Base-by-base conservation (phyloP, 2,329 filamentous ascomycete species). In the Diaporthe sp. region DNA sequence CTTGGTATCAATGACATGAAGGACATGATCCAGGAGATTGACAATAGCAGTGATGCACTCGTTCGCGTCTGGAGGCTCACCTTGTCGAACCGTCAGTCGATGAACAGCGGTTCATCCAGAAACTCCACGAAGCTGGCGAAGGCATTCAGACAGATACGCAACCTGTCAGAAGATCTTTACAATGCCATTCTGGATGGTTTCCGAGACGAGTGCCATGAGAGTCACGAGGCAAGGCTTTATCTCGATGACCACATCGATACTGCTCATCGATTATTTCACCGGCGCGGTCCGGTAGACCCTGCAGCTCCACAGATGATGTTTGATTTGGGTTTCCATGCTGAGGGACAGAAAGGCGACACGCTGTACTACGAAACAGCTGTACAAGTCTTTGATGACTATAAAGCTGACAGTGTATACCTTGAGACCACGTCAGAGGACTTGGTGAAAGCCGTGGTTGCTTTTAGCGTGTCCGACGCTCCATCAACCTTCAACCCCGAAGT, bases 281-380 rank as follows among this genome's bases (percentile, higher is more conserved):
- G 61, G 28, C 39, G 67, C 1, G 1, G 28, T 44, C 2, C 34
- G 9, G 51, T 39, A 39, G 39, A 20, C 15, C 10, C 37, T 22
- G 31, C 25, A 17, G 44, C 25, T 31, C 72, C 60, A 9, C 60
- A 7, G 37, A 55, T 72, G 39, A 47, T 63, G 5, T 72, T 72
- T 25, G 42, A 72, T 51, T 42, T 74, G 20, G 71, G 53, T 22
- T 76, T 76, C 7, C 20, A 58, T 47, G 42, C 53, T 49, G 28
- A 2, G 10, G 55, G 34, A 9, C 42, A 42, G 20, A 34, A 75
- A 10, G 51, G 22, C 2, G 51, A 67, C 3, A 31, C 20, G 2
- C 13, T 75, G 25, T 75, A n/a, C 39, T 63, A 75, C 65, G 72
- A 76, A 65, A 68, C 72, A 31, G 65, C 25, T 20, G 75, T 76